Evolutionary conservation across 352 stramenopile genomes (phyloP).

Genomic region (Aphanomyces cochlioides): DNA sequence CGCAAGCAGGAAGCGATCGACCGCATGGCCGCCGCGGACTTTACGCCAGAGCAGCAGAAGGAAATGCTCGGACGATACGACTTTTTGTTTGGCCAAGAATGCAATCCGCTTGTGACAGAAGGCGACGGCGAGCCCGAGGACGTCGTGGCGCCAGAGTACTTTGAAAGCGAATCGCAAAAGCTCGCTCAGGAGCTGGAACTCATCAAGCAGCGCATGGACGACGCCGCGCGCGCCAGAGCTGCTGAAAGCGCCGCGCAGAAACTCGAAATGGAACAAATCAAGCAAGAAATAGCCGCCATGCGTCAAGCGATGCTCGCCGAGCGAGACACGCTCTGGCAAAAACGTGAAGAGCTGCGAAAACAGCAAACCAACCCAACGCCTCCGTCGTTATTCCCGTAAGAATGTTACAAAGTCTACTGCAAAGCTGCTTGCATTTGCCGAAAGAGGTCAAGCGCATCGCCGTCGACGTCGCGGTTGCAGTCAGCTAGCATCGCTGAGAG

Average conservation of each 20-base stretch:
- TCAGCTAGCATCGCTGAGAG: slow-evolving; percentile 10
- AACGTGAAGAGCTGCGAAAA: slow-evolving; percentile 26
- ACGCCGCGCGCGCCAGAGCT: background rate
- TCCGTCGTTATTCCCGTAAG: slow-evolving; percentile 20
- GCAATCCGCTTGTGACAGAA: background rate
- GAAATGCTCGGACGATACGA: slow-evolving; percentile 25
- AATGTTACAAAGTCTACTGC: background rate
- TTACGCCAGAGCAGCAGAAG: slow-evolving; percentile 26
- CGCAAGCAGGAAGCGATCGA: slow-evolving; percentile 19
- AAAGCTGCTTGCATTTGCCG: slow-evolving; percentile 14
- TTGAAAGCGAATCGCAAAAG: slow-evolving; percentile 6
- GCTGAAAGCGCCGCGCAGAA: slow-evolving; percentile 1
- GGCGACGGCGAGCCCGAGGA: background rate
- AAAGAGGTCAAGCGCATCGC: slow-evolving; percentile 12
- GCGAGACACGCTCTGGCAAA: slow-evolving; percentile 20
- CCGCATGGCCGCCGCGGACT: slow-evolving; percentile 23
- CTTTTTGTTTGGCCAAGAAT: slow-evolving; percentile 5
- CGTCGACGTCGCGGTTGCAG: slow-evolving; percentile 17
- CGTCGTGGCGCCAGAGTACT: slow-evolving; percentile 3
- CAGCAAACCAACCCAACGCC: slow-evolving; percentile 26
- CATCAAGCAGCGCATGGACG: slow-evolving; percentile 1
- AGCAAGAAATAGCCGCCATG: slow-evolving; percentile 19
- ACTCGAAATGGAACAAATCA: slow-evolving; percentile 22
- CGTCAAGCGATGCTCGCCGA: slow-evolving; percentile 18
- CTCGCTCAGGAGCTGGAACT: background rate